Conservation (phyloP, 345 rosid genomes). For the Hibiscus tridactylites region DNA sequence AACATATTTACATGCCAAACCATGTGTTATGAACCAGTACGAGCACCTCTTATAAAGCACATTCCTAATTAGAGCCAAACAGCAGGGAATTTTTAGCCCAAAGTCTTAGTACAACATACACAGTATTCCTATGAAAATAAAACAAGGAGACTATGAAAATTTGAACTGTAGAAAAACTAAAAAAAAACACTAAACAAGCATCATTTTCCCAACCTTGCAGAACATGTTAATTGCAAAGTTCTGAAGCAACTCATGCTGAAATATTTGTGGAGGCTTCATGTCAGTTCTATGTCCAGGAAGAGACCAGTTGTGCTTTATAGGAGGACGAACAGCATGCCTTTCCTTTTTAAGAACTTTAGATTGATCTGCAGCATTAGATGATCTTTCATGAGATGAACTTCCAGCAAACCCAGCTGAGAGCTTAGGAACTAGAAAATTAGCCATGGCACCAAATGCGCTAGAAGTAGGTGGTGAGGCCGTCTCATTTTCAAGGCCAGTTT, state of each 20-base stretch:
- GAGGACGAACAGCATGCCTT: slow-evolving; percentile 85
- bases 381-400: slow-evolving; percentile 56
- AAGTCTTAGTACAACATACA: neutral
- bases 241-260: slow-evolving; percentile 97
- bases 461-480: slow-evolving; percentile 42
- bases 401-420: slow-evolving; percentile 83
- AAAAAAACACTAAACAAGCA: neutral
- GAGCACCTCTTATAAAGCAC: neutral
- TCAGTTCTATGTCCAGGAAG: slow-evolving; percentile 56
- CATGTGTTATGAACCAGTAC: neutral
- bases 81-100: neutral
- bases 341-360: slow-evolving; percentile 62
- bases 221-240: slow-evolving; percentile 92
- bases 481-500: slow-evolving; percentile 55
- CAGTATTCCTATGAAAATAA: neutral
- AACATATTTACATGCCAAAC: neutral
- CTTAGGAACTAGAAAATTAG: slow-evolving; percentile 96
- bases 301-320: slow-evolving; percentile 95
- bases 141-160: neutral
- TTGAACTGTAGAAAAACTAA: neutral
- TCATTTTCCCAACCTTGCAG: slow-evolving; percentile 66
- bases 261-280: slow-evolving; percentile 80
- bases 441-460: slow-evolving; percentile 95
- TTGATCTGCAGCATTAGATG: slow-evolving; percentile 47
- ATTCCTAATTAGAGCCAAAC: neutral